Base-by-base conservation (phyloP, 2,329 filamentous ascomycete species). In the Venturia asperata region DNA sequence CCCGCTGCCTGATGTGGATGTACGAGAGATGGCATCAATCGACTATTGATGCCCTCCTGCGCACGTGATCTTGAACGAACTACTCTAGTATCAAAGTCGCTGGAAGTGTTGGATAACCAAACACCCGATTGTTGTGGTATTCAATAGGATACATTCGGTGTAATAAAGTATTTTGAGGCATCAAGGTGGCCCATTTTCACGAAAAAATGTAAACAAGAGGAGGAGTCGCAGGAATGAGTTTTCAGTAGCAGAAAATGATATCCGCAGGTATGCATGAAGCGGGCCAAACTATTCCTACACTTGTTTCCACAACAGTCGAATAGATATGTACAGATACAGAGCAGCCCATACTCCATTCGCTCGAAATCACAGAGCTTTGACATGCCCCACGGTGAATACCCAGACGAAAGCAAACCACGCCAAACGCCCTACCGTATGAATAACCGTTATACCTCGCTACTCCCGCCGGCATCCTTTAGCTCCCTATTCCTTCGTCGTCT, bases 401-500 rank as follows among this genome's bases (percentile, higher is more conserved):
- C 17, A 37, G 37, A 34, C 27, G 27, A 58, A 34, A 37, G 30
- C 5, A 34, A 58, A 58, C 17, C 52, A 58, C 27, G 24, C 5
- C 52, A 7, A n/a, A 58, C 27, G 52, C 52, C 52, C 4, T 5
- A 3, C 21, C 47, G 11, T 7, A 52, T 27, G 47, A 37, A 37
- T 21, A n/a, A 37, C 19, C 10, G 3, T 58, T 27, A 58, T 34
- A 19, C 19, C 30, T 58, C 52, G 27, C 62, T 58, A 58, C 30
- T 58, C 52, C 19, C 52, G 21, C 34, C 62, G 5, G 21, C 63
- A 24, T 64, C 60, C 19, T 66, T 55, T 5, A 37, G 13, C 62
- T 66, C 65, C n/a, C 62, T 42, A 11, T 66, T 66, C 63, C 85
- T 79, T 70, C 84, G 79, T 68, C 88, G 80, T 73, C 85, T 83